A percentile compares a stretch with the other conserved stretches of the same genome.
These are phyloP conservation scores for Mycena rebaudengoi DNA, from an alignment of 768 basidiomycete genomes.

Conservation along the genomic window DNA sequence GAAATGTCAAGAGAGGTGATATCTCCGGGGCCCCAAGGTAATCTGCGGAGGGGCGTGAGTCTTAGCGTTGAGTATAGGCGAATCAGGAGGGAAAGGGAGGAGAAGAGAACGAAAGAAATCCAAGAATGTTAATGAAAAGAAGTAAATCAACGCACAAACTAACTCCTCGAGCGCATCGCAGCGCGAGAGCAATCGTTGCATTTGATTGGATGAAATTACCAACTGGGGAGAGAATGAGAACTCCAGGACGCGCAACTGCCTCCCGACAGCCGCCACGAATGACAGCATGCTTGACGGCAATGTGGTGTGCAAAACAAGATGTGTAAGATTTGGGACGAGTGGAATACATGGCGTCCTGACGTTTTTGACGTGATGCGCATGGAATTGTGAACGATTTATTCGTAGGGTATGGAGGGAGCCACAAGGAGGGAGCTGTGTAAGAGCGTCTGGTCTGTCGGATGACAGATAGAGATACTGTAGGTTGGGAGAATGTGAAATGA, in stretches of 20 bases:
- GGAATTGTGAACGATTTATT: constrained; percentile 17
- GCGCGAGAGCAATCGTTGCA: constrained; percentile 15
- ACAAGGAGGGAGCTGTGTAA: neutral
- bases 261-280: constrained; percentile 1
- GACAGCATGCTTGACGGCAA: constrained; percentile 5
- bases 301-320: constrained; percentile 21
- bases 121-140: no score
- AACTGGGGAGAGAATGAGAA: constrained; percentile 21
- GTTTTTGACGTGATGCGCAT: neutral
- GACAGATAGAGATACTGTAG: constrained; percentile 18
- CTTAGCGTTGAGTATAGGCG: no score
- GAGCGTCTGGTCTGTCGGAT: constrained; percentile 12
- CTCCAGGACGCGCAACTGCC: constrained; percentile 15
- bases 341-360: neutral
- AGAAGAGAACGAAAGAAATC: no score
- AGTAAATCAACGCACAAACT: no score
- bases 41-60: no score
- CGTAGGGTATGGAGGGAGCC: constrained; percentile 9
- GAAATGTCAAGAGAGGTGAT: no score
- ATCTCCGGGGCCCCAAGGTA: no score
- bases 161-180: constrained; percentile 8
- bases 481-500: constrained; percentile 1
- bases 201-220: constrained; percentile 6
- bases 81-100: no score
- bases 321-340: neutral